Evolutionary conservation across 1,284 basidiomycete genomes (phyloP).

Genomic region (Hemileia vastatrix): DNA sequence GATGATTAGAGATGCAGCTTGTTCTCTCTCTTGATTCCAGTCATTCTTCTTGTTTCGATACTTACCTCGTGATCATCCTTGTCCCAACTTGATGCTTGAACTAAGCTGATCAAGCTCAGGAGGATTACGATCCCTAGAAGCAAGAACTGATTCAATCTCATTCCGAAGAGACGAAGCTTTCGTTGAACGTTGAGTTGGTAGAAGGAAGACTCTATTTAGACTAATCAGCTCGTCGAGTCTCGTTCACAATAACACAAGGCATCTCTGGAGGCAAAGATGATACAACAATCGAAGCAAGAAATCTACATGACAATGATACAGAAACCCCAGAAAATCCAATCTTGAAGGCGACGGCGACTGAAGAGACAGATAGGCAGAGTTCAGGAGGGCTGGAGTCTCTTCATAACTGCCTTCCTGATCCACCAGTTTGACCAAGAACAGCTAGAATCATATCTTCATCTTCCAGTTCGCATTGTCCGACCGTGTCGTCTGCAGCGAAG

Average conservation of each 20-base stretch:
- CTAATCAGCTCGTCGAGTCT: no score
- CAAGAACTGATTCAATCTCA: neutral
- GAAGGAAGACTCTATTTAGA: neutral
- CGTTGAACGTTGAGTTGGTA: neutral
- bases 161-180: neutral
- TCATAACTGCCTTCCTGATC: neutral
- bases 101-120: neutral
- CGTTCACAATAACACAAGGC: no score
- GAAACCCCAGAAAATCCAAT: no score
- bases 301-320: no score
- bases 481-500: neutral
- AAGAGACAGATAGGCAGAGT: no score
- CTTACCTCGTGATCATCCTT: conserved; percentile 8
- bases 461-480: neutral
- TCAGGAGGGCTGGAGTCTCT: no score
- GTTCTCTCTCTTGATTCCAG: neutral
- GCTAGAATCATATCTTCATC: neutral
- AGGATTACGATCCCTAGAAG: neutral
- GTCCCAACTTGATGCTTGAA: conserved; percentile 1
- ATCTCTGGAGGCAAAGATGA: no score
- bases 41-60: no score
- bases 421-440: neutral
- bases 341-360: no score
- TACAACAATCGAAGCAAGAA: no score
- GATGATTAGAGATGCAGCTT: neutral